These are phyloP conservation scores for Peronospora destructor DNA, from an alignment of 352 stramenopile species.

Conservation along the genomic window DNA sequence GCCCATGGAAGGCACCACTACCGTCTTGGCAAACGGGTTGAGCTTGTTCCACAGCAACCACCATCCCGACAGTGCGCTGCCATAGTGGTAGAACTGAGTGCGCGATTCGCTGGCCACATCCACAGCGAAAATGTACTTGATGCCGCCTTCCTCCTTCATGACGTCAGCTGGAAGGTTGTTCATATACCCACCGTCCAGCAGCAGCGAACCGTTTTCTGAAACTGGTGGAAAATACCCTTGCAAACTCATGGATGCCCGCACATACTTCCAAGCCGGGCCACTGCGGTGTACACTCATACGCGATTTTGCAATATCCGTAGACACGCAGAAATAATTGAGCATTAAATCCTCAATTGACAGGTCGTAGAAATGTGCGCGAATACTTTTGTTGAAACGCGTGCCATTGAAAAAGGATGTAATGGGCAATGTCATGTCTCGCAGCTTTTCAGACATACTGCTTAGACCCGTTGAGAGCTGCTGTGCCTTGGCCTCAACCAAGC, in stretches of 20 bases:
- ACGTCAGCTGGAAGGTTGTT: constrained; percentile 91
- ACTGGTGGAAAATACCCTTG: constrained; percentile 89
- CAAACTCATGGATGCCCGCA: constrained; percentile 89
- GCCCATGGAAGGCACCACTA: constrained; percentile 89
- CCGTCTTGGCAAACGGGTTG: constrained; percentile 85
- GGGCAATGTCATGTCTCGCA: constrained; percentile 82
- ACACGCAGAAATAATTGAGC: constrained; percentile 90
- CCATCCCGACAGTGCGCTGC: constrained; percentile 76
- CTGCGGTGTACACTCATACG: constrained; percentile 83
- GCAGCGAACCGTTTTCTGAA: constrained; percentile 78
- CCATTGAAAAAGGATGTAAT: constrained; percentile 88
- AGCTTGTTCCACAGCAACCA: constrained; percentile 89
- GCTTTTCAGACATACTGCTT: constrained; percentile 66
- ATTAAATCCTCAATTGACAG: constrained; percentile 86
- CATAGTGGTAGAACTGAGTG: constrained; percentile 76
- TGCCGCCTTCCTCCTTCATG: constrained; percentile 85
- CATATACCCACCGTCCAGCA: constrained; percentile 90
- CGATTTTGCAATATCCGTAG: constrained; percentile 88
- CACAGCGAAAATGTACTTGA: constrained; percentile 87
- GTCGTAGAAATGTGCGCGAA: constrained; percentile 67
- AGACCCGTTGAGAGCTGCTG: constrained; percentile 49
- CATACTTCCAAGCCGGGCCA: constrained; percentile 85
- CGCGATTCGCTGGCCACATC: constrained; percentile 82
- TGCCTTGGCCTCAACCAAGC: constrained; percentile 51
- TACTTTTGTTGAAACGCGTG: constrained; percentile 70